Evolutionary conservation across 371 early-diverging fungal species (phyloP), one percentile per base, ranked within the genome.

Genomic region (Mucor circinelloides): DNA sequence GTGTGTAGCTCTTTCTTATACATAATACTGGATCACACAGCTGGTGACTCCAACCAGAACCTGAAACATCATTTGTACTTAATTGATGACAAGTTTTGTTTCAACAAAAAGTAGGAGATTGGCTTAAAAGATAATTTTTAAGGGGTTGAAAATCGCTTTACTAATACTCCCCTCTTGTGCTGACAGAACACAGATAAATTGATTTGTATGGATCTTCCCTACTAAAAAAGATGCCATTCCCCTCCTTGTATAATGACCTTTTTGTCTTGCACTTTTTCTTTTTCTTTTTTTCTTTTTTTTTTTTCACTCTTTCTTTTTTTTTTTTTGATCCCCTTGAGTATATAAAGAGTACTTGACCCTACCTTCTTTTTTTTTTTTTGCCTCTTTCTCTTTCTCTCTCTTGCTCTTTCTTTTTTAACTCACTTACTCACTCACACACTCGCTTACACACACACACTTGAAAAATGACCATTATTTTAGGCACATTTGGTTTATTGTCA

Each of bases 391-490:
- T 67, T 40, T 69, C 38, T 67, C 58, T 42, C 58, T 31, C 30
- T 52, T 6, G 12, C 42, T 31, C 48, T 52, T 64, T 63, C 56
- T 34, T 52, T 38, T 23, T 54, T 23, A 38, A 54, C 17, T 34
- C 59, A 58, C 64, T 52, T 52, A n/a, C n/a, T n/a, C n/a, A n/a
- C n/a, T n/a, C n/a, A n/a, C n/a, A n/a, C n/a, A n/a, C n/a, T 36
- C 36, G 1, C 13, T 2, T 13, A 12, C 36, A 12, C 36, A 36
- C 12, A 2, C 31, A 56, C 28, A 31, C 38, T 21, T 17, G 15
- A 42, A 52, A 57, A 56, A 63, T 40, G 46, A 46, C 42, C 25
- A 40, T 73, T 10, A 12, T 74, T 44, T 48, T 74, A 62, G 74
- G 74, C 6, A 55, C 61, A 19, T 74, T 67, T 48, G 66, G 64